Evolutionary conservation across 352 stramenopile genomes (phyloP).

Genomic region (Lagenidium giganteum): DNA sequence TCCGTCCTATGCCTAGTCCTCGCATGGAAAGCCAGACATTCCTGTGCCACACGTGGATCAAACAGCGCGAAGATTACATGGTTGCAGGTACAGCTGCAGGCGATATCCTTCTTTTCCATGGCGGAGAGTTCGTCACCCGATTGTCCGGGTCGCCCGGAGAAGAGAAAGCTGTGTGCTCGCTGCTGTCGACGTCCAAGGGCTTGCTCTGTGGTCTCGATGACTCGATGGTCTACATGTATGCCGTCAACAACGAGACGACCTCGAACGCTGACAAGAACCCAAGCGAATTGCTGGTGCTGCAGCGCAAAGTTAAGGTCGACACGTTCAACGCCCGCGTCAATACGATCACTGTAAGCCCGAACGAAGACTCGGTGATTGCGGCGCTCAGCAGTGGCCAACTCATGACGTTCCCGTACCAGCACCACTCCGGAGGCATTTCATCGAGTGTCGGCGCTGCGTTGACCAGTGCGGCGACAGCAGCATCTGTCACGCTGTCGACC

Average conservation of each 20-base stretch:
- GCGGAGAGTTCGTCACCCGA: constrained; percentile 58
- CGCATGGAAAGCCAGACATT: constrained; percentile 73
- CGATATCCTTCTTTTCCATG: constrained; percentile 86
- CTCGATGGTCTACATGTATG: constrained; percentile 64
- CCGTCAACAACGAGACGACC: constrained; percentile 27
- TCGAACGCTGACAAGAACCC: constrained; percentile 23
- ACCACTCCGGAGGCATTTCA: constrained; percentile 19
- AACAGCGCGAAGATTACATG: constrained; percentile 86
- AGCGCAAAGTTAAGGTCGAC: constrained; percentile 62
- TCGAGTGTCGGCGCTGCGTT: constrained; percentile 13
- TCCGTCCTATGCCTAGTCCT: constrained; percentile 79
- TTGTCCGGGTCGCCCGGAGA: constrained; percentile 49
- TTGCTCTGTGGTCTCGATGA: constrained; percentile 76
- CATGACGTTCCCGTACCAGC: constrained; percentile 70
- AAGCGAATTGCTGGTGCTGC: constrained; percentile 40
- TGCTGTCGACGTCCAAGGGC: constrained; percentile 69
- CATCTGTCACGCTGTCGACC: constrained; percentile 9
- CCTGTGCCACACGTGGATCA: constrained; percentile 86
- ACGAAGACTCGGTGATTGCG: constrained; percentile 67
- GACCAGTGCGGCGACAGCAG: constrained; percentile 9
- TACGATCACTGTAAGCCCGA: constrained; percentile 66
- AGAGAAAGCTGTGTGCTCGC: constrained; percentile 36
- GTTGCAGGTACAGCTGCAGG: constrained; percentile 79
- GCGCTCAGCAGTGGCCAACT: constrained; percentile 61
- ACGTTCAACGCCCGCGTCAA: constrained; percentile 28